Evolutionary conservation across 2,329 filamentous ascomycete species (phyloP).

Genomic region (Phaeosphaeria sp.): DNA sequence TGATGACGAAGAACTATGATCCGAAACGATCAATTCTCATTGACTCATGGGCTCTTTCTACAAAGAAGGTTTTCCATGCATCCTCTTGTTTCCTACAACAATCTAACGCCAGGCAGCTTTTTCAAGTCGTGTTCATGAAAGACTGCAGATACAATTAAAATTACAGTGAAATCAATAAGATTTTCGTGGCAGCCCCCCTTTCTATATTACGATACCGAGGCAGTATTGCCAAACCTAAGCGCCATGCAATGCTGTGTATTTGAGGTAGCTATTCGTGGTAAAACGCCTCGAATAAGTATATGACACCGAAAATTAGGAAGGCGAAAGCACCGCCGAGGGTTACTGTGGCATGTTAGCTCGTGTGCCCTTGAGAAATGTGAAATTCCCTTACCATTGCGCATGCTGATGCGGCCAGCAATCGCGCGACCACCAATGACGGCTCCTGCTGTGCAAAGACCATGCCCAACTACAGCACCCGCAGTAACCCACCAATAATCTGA

Average conservation of each 20-base stretch:
- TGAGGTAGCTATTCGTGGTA: constrained; percentile 53
- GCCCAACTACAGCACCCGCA: constrained; percentile 82
- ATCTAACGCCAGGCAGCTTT: constrained; percentile 1
- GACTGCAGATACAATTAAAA: constrained; percentile 25
- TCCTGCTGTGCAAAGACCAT: constrained; percentile 86
- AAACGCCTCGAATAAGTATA: constrained; percentile 86
- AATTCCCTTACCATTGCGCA: constrained; percentile 83
- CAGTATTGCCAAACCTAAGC: constrained; percentile 19
- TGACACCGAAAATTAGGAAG: constrained; percentile 88
- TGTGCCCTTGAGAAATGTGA: not conserved
- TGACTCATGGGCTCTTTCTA: not conserved
- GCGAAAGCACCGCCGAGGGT: constrained; percentile 89
- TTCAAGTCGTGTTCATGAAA: constrained; percentile 3
- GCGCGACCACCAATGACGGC: constrained; percentile 92
- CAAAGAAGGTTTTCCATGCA: not conserved
- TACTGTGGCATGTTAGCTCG: constrained; percentile 62
- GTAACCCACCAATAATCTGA: constrained; percentile 99
- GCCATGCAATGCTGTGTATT: constrained; percentile 30
- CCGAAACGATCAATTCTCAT: not conserved
- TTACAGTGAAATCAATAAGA: constrained; percentile 25
- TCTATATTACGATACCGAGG: constrained; percentile 21
- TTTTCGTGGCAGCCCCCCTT: constrained; percentile 1
- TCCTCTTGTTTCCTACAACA: not conserved
- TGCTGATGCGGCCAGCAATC: constrained; percentile 90
- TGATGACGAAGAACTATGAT: not conserved